Evolutionary conservation across 116 monocot species (phyloP).

Genomic region (Phalaenopsis hybrid): DNA sequence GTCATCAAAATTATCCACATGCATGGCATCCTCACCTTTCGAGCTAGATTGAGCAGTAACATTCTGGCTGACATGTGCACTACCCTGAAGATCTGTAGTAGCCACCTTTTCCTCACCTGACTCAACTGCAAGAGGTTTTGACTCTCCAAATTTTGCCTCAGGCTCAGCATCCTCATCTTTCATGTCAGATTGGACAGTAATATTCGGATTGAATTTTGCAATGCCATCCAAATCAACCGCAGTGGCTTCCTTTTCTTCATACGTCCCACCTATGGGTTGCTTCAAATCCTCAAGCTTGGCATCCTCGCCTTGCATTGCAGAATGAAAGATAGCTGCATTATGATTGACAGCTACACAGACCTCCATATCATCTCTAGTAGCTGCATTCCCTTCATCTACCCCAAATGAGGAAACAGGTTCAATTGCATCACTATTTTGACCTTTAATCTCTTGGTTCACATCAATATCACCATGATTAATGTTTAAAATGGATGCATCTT

Average conservation of each 20-base stretch:
- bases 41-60: background rate
- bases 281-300: background rate
- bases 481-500: background rate
- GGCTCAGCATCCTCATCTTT: background rate
- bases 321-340: background rate
- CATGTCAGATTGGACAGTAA: background rate
- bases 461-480: background rate
- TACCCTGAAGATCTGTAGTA: background rate
- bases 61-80: background rate
- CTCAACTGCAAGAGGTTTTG: constrained; percentile 16
- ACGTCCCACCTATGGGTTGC: background rate
- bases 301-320: background rate
- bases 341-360: background rate
- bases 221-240: background rate
- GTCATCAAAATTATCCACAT: background rate
- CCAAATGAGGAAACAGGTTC: constrained; percentile 21
- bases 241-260: background rate
- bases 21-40: background rate
- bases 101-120: background rate
- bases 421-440: background rate
- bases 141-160: background rate
- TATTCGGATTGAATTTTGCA: background rate
- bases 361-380: background rate
- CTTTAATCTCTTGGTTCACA: constrained; percentile 7
- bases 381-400: background rate